These are phyloP conservation scores for Arctostaphylos glauca DNA, from an alignment of 148 eudicot species.

Conservation along the genomic window DNA sequence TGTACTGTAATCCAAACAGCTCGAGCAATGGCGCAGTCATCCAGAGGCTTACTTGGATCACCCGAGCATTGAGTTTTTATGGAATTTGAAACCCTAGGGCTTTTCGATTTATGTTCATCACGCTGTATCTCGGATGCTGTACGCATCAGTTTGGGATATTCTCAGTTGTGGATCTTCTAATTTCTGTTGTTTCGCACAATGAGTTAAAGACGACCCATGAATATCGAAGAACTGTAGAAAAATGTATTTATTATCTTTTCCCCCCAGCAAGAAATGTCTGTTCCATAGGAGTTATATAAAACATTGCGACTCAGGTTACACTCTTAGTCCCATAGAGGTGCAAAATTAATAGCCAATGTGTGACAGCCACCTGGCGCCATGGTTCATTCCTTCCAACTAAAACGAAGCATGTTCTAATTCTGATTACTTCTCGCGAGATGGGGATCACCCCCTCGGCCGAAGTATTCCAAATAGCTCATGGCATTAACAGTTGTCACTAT, in stretches of 20 bases:
- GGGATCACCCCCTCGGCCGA: background rate
- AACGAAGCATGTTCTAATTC: background rate
- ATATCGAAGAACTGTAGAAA: background rate
- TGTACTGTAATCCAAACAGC: background rate
- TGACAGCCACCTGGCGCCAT: background rate
- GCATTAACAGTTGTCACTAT: background rate
- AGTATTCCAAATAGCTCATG: background rate
- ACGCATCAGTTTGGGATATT: background rate
- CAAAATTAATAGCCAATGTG: background rate
- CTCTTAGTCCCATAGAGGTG: background rate
- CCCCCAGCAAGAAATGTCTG: background rate
- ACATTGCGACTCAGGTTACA: background rate
- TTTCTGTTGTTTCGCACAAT: background rate
- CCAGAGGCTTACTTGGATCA: no score
- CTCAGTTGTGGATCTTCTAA: background rate
- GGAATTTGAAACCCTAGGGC: background rate
- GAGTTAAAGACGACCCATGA: background rate
- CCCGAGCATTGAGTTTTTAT: background rate
- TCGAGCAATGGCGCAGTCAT: background rate
- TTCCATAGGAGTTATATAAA: background rate
- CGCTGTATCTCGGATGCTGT: background rate
- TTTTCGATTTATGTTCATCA: background rate
- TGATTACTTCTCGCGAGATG: background rate
- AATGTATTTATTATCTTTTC: conserved; percentile 5
- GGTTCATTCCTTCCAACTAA: background rate